Percentiles rank a stretch among this genome's conserved stretches.
These are phyloP conservation scores for Leccinum huronense DNA, from an alignment of 1,284 basidiomycete genomes.

Conservation along the genomic window DNA sequence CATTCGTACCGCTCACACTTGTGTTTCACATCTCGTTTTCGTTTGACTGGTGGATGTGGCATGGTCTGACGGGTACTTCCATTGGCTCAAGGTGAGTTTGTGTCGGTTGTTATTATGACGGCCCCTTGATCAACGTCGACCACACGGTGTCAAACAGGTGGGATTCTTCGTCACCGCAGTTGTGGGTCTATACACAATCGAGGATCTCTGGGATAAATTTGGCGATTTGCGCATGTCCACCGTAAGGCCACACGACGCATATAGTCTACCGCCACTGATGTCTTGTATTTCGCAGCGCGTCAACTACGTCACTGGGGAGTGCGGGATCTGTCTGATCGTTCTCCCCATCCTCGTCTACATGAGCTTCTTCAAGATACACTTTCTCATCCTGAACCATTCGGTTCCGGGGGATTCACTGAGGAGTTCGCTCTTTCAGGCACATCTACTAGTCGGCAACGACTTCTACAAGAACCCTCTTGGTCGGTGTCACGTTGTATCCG, in stretches of 20 bases:
- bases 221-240: constrained; percentile 92
- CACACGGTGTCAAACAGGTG: constrained; percentile 87
- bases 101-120: neutral
- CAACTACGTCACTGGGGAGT: constrained; percentile 94
- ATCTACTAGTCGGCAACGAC: constrained; percentile 93
- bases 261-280: constrained; percentile 10
- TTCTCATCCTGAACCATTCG: constrained; percentile 89
- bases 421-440: constrained; percentile 98
- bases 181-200: constrained; percentile 94
- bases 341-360: constrained; percentile 92
- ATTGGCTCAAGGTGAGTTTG: constrained; percentile 80
- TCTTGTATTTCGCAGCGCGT: constrained; percentile 45
- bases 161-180: constrained; percentile 94
- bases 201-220: constrained; percentile 98
- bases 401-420: constrained; percentile 96
- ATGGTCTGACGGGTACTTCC: constrained; percentile 85
- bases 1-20: constrained; percentile 8
- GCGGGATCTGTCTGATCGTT: constrained; percentile 82
- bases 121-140: neutral
- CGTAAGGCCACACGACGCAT: constrained; percentile 47
- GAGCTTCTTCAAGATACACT: constrained; percentile 94
- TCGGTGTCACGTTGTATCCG: constrained; percentile 34
- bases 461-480: constrained; percentile 86
- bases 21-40: constrained; percentile 70
- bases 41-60: constrained; percentile 96